Conservation (phyloP, 352 stramenopile genomes). For the Hyaloperonospora brassicae region DNA sequence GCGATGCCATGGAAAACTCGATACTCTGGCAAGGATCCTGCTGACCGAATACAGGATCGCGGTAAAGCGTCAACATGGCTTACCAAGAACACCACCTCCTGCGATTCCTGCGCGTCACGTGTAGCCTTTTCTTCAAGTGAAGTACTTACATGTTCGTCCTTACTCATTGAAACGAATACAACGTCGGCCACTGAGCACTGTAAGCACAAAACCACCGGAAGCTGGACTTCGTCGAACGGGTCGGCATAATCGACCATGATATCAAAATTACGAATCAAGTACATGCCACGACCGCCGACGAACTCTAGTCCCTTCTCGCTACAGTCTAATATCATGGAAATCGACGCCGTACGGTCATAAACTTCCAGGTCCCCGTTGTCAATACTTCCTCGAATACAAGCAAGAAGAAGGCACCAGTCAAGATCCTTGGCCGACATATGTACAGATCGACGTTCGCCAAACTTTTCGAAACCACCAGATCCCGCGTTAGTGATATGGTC, state of each 20-base stretch:
- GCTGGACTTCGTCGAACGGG: slow-evolving; percentile 3
- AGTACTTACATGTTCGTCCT: slow-evolving; percentile 6
- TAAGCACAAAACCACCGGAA: slow-evolving; percentile 20
- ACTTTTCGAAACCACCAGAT: background rate
- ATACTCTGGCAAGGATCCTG: slow-evolving; percentile 20
- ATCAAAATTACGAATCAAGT: slow-evolving; percentile 29
- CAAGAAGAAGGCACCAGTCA: slow-evolving; percentile 33
- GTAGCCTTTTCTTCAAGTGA: slow-evolving; percentile 2
- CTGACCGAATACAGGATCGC: slow-evolving; percentile 6
- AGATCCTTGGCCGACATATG: slow-evolving; percentile 16
- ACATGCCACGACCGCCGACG: slow-evolving; percentile 13
- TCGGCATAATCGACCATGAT: slow-evolving; percentile 28
- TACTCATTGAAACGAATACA: slow-evolving; percentile 17
- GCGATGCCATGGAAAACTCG: slow-evolving; percentile 32
- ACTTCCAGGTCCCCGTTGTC: slow-evolving; percentile 34
- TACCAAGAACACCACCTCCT: slow-evolving; percentile 21
- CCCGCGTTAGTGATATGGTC: slow-evolving; percentile 1
- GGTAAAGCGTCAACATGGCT: slow-evolving; percentile 27
- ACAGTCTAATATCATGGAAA: slow-evolving; percentile 20
- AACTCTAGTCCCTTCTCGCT: slow-evolving; percentile 2
- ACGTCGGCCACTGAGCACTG: slow-evolving; percentile 21
- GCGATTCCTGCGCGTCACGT: background rate
- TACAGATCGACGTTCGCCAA: slow-evolving; percentile 5
- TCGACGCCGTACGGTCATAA: slow-evolving; percentile 35
- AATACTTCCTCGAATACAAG: slow-evolving; percentile 28